Conservation (phyloP, 2,329 filamentous ascomycete species). For the Chaetomium sp. region DNA sequence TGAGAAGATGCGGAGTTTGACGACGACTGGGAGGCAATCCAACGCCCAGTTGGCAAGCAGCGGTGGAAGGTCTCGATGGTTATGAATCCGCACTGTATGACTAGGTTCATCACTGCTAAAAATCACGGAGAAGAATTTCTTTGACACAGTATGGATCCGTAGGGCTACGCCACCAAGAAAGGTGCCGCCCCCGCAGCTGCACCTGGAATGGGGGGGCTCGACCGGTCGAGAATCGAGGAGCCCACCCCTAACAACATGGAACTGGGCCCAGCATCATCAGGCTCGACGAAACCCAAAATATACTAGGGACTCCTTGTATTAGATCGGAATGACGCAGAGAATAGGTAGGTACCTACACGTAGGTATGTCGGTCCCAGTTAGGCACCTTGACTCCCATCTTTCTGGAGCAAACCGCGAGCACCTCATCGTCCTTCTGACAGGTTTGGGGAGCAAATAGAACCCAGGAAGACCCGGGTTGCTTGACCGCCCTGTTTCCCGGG, state of each 20-base stretch:
- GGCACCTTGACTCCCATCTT: neutral
- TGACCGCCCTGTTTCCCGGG: slow-evolving; percentile 4
- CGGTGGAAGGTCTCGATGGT: neutral
- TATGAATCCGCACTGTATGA: slow-evolving; percentile 13
- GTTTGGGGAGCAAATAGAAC: neutral
- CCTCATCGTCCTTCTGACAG: neutral
- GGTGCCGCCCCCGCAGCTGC: neutral
- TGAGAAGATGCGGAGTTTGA: slow-evolving; percentile 25
- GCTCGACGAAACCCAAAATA: neutral
- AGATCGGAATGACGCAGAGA: neutral
- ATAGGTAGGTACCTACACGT: too few relatives aligned
- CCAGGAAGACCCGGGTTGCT: neutral
- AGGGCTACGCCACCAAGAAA: slow-evolving; percentile 4
- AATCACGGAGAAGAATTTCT: neutral
- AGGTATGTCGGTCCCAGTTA: too few relatives aligned
- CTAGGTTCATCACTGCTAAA: neutral
- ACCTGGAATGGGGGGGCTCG: slow-evolving; percentile 7
- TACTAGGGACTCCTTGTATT: too few relatives aligned
- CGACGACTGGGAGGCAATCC: slow-evolving; percentile 10
- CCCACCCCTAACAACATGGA: neutral
- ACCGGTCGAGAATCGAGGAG: neutral
- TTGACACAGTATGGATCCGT: slow-evolving; percentile 9
- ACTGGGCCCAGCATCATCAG: neutral
- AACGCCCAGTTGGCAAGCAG: slow-evolving; percentile 19
- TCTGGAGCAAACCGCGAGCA: neutral